These are phyloP conservation scores for Penicillium sp. DNA, from an alignment of 2,329 filamentous ascomycete genomes.

Conservation along the genomic window DNA sequence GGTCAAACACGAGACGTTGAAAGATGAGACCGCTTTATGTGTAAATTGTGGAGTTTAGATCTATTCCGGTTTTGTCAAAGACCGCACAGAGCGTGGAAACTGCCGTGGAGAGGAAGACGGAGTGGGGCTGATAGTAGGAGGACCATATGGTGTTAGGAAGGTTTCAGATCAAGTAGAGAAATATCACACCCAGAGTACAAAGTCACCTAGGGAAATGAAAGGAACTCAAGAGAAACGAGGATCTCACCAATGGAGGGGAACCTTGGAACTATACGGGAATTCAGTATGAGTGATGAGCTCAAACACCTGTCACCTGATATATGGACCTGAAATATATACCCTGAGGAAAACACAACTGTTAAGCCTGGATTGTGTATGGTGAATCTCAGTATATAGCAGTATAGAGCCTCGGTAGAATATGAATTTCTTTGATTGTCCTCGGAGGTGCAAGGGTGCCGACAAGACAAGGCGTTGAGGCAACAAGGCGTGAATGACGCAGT, in stretches of 20 bases:
- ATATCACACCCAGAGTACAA: neutral
- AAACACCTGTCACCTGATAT: neutral
- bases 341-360: too few species aligned
- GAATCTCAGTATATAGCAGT: neutral
- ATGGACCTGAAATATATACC: neutral
- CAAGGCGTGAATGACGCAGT: slow-evolving; percentile 17
- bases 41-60: neutral
- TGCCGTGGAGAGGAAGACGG: neutral
- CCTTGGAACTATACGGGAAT: slow-evolving; percentile 12
- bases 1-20: neutral
- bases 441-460: neutral
- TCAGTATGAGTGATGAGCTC: neutral
- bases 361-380: neutral
- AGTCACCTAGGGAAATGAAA: neutral
- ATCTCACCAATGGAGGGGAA: slow-evolving; percentile 21
- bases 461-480: slow-evolving; percentile 13
- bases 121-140: neutral
- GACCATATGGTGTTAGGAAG: neutral
- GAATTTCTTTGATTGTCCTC: neutral
- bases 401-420: neutral
- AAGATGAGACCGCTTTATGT: neutral
- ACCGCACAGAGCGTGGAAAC: neutral
- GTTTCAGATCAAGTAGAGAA: neutral
- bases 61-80: neutral
- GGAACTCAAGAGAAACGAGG: neutral